A percentile compares a stretch with the other conserved stretches of the same genome.
Evolutionary conservation across 2,329 filamentous ascomycete species (phyloP).

Genomic region (Trichoderma endophyticum): DNA sequence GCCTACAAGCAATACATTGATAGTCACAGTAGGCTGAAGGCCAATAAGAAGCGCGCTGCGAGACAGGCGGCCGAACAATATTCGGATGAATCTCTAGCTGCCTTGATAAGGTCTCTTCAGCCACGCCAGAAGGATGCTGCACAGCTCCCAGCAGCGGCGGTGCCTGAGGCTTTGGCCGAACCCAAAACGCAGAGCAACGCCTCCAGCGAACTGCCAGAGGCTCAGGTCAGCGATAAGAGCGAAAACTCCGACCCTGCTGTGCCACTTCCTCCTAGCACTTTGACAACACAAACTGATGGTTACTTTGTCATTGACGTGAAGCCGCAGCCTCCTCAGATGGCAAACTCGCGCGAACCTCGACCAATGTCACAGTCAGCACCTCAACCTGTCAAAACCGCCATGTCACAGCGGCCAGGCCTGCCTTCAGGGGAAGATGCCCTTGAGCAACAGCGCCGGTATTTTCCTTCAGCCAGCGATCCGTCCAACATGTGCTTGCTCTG

Average conservation of each 20-base stretch:
- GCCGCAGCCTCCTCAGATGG: not conserved
- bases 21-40: constrained; percentile 29
- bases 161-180: not conserved
- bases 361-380: not conserved
- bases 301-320: constrained; percentile 1
- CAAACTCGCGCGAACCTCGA: not conserved
- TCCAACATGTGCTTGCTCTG: constrained; percentile 51
- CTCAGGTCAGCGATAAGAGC: not conserved
- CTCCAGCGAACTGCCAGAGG: not conserved
- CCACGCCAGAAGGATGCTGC: not conserved
- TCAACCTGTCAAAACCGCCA: not conserved
- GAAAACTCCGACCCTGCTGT: not conserved
- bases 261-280: not conserved
- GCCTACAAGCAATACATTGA: constrained; percentile 34
- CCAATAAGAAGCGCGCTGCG: constrained; percentile 32
- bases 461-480: constrained; percentile 46
- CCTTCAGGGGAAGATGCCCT: constrained; percentile 34
- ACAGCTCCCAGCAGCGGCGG: not conserved
- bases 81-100: constrained; percentile 25
- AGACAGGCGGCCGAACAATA: constrained; percentile 30
- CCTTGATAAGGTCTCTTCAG: constrained; percentile 24
- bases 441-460: constrained; percentile 46
- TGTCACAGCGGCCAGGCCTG: constrained; percentile 24
- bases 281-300: not conserved
- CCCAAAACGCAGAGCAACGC: not conserved